Evolutionary conservation across 805 yeast species (phyloP), one percentile per base, ranked within the genome.

Genomic region (Yarrowia sp.): DNA sequence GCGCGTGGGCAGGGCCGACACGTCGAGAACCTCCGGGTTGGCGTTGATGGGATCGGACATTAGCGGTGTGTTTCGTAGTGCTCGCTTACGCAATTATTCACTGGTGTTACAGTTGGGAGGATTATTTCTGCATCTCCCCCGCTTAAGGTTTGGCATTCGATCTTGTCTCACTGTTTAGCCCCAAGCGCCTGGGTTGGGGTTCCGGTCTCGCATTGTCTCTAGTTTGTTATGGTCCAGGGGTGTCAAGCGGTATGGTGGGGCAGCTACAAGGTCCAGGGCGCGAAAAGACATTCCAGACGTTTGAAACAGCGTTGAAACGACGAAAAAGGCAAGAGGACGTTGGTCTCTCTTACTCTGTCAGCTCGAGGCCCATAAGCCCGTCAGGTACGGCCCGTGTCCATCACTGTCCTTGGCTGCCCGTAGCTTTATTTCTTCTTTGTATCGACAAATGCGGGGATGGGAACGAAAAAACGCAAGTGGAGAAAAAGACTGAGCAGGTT

Each of bases 41-140:
- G 97, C 96, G 73, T 93, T 93, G 63, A 93, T 86, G 18, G 87
- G 87, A 63, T 90, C 97, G 1, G 90, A 78, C 93, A 87, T 88
- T n/a, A 21, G 29, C 8, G n/a, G 19, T 13, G 32, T 25, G 21
- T 44, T n/a, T 25, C n/a, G 49, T 13, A 27, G 29, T 5, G n/a
- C 47, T 41, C 31, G 31, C 14, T 24, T 25, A 24, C 47, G 29
- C 46, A 41, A 41, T 27, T 44, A 44, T 16, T 44, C 33, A 12
- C 32, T 9, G 10, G 21, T 42, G 49, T 12, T 29, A 25, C 8
- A 29, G 35, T 29, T 44, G 51, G 51, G 51, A 44, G 51, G 33
- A 27, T 41, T 42, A 42, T 14, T 42, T 39, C 47, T 42, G 32
- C 47, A 42, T 7, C 32, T 12, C n/a, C 8, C 8, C 2, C 18